Evolutionary conservation across 2,329 filamentous ascomycete genomes (phyloP), one percentile per base, ranked within the genome.

Genomic region (Rosellinia necatrix): DNA sequence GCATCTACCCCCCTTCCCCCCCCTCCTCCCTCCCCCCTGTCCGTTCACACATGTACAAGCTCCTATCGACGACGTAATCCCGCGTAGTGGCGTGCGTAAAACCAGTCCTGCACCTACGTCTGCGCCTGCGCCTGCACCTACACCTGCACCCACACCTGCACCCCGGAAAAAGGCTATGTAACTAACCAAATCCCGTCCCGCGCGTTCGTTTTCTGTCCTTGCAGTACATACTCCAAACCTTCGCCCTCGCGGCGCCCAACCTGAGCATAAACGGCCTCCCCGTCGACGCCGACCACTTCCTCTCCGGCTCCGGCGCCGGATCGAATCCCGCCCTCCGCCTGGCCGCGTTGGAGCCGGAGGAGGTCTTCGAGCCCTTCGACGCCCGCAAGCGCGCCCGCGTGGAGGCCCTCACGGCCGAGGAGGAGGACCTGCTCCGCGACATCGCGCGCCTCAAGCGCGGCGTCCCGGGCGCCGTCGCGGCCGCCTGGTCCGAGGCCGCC

Each of bases 221-320:
- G n/a, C 6, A 87, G 83, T 88, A 86, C 75, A 86, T 88, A 66
- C 72, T 75, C 59, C 77, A 78, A 44, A 86, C 84, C 10, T 87
- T 87, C 71, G 74, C 75, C 50, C 76, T 84, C 59, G 82, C 84
- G 24, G 73, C 79, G 2, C 79, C 81, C 8, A 86, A 85, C 73
- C 78, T 88, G 52, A 77, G 77, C 58, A 85, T 88, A 68, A 88
- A 88, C 74, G 85, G 85, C 52, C 74, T 85, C 61, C 71, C 77
- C 61, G 74, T 83, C 41, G 69, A 76, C 52, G 64, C 78, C 38
- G 59, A 72, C 12, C 66, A 69, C 4, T 75, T 78, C 66, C 70
- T 80, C 48, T 62, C 69, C 22, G 53, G 66, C 25, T 56, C 66
- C 53, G 58, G 61, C 38, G 56, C 61, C 10, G 49, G 64, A 58